Evolutionary conservation across 805 yeast genomes (phyloP), one percentile per base, ranked within the genome.

Genomic region (Spathaspora passalidarum): DNA sequence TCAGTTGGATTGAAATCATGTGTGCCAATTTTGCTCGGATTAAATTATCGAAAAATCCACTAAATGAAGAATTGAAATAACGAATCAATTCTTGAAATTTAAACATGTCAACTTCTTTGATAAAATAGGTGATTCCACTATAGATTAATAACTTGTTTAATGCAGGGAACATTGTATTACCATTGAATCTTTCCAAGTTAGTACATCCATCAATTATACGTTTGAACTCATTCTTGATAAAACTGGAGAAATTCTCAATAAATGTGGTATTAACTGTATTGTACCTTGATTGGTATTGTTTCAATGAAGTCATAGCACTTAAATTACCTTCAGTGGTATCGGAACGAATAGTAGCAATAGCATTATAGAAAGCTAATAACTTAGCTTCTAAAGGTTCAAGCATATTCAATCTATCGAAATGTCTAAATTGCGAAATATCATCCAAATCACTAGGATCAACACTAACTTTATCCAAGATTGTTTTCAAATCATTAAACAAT

Each of bases 291-390:
- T 81, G 76, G 56, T 85, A 82, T 55, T 87, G 89, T 49, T 73
- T 75, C 48, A 88, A 69, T 0, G 95, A 95, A 47, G 75, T 72
- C 88, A 89, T 85, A 16, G 78, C 75, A 32, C 82, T 80, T 48
- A 85, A 60, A 45, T 72, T 72, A 16, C 22, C 35, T 5, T 67
- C 69, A 18, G 66, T 62, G 10, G 62, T 59, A 34, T 69, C 76
- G n/a, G 62, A 50, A 47, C 80, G 72, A 20, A 84, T 81, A 2
- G 89, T 83, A 39, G 68, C 68, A 42, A 89, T 65, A 0, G 96
- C 95, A 38, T 75, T 73, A 56, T 76, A 81, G 29, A 90, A 68
- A 17, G 75, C 79, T 4, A 68, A 60, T 11, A 89, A 64, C 38
- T 81, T 78, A 0, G 53, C 44, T 59, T 90, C 97, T 45, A 85